Conservation (phyloP, 2,329 filamentous ascomycete species). For the Arthrobotrys megalospora region DNA sequence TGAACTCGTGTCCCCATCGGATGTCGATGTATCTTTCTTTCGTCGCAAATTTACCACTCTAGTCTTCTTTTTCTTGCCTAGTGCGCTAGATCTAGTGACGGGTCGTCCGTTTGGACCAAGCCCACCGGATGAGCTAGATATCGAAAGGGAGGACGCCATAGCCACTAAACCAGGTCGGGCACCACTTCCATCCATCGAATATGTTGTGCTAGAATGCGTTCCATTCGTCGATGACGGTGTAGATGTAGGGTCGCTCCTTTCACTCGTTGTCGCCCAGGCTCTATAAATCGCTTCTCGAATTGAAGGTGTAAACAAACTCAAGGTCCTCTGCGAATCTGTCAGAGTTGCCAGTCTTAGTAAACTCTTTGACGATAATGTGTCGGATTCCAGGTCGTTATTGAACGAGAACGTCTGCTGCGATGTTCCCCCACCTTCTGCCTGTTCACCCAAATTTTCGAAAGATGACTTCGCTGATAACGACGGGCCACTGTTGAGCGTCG, state of each 20-base stretch:
- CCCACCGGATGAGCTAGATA: constrained; percentile 57
- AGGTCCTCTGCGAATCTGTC: constrained; percentile 87
- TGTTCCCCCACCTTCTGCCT: constrained; percentile 69
- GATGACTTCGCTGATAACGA: constrained; percentile 69
- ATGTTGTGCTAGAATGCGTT: constrained; percentile 72
- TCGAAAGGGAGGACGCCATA: constrained; percentile 53
- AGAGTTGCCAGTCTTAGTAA: constrained; percentile 84
- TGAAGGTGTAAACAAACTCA: constrained; percentile 92
- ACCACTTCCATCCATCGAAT: constrained; percentile 80
- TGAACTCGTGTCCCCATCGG: constrained; percentile 53
- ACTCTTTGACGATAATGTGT: constrained; percentile 93
- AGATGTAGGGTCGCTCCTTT: constrained; percentile 60
- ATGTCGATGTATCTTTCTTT: constrained; percentile 67
- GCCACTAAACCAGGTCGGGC: constrained; percentile 70
- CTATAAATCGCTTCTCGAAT: constrained; percentile 91
- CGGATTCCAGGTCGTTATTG: constrained; percentile 83
- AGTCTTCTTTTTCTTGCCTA: constrained; percentile 82
- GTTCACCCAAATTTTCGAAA: constrained; percentile 71
- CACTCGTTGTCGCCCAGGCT: constrained; percentile 84
- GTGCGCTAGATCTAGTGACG: constrained; percentile 73
- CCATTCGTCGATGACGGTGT: constrained; percentile 67
- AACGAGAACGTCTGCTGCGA: constrained; percentile 72
- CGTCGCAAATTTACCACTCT: constrained; percentile 85
- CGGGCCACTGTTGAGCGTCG: constrained; percentile 58
- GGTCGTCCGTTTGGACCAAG: constrained; percentile 59